Percentiles rank a stretch among this genome's conserved stretches.
These are phyloP conservation scores for Abrus precatorius DNA, from an alignment of 306 rosid genomes.

Conservation along the genomic window DNA sequence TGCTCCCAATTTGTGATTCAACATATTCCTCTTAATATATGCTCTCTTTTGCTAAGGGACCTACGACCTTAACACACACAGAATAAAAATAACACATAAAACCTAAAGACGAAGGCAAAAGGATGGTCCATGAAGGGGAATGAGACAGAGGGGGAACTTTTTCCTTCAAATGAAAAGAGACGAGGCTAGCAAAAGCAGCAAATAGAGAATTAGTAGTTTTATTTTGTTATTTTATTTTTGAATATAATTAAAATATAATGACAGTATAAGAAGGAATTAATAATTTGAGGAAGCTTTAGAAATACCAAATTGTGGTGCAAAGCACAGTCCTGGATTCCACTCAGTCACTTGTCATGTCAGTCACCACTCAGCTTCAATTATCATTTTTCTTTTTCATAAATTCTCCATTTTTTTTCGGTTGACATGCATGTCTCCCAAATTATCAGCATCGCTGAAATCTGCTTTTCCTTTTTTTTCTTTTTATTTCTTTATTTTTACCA, in stretches of 20 bases:
- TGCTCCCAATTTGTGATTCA: slow-evolving; percentile 6
- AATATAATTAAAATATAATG: neutral
- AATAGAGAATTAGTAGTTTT: too few species aligned
- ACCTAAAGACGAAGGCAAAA: slow-evolving; percentile 23
- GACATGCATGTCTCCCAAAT: neutral
- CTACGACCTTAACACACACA: slow-evolving; percentile 3
- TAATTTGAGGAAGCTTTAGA: slow-evolving; percentile 27
- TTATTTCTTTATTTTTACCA: neutral
- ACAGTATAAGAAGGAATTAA: neutral
- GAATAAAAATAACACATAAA: slow-evolving; percentile 13
- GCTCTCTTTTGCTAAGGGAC: slow-evolving; percentile 22
- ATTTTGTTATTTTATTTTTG: too few species aligned
- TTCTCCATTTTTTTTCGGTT: neutral
- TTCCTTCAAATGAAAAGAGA: neutral
- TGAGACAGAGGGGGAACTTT: neutral
- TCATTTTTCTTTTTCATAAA: neutral
- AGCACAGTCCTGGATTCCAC: slow-evolving; percentile 33
- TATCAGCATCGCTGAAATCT: neutral
- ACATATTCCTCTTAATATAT: slow-evolving; percentile 12
- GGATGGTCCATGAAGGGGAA: neutral
- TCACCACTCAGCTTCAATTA: slow-evolving; percentile 36
- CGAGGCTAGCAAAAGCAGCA: neutral
- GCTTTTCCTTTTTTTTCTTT: neutral
- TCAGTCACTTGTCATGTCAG: neutral
- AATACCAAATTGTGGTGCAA: neutral